phyloP scores from a whole-genome alignment of 2,329 filamentous ascomycete species.

The Cladosporium colombiae region DNA sequence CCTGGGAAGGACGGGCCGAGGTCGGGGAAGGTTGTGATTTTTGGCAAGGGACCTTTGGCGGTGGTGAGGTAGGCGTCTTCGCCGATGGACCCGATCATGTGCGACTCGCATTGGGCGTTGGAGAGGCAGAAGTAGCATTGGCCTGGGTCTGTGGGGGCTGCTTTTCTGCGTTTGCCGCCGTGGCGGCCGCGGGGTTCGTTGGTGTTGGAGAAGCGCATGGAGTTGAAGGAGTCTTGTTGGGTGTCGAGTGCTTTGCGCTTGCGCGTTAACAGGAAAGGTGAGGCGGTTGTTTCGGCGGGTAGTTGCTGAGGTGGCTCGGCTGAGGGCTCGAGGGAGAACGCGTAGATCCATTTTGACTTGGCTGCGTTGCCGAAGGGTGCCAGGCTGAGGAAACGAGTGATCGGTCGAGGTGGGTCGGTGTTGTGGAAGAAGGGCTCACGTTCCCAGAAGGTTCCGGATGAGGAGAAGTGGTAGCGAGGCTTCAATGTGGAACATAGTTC shows the following conservation, averaged over 20 bases:
- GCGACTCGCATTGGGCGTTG: constrained; percentile 77
- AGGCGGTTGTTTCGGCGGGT: constrained; percentile 71
- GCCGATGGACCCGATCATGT: constrained; percentile 88
- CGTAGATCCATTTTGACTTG: constrained; percentile 81
- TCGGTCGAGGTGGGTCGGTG: constrained; percentile 44
- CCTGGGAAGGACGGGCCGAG: constrained; percentile 67
- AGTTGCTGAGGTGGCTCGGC: constrained; percentile 61
- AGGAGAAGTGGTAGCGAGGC: constrained; percentile 87
- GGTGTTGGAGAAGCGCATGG: constrained; percentile 54
- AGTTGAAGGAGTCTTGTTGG: constrained; percentile 35
- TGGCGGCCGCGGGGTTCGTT: constrained; percentile 40
- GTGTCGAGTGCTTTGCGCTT: constrained; percentile 51
- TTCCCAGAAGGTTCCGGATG: constrained; percentile 77
- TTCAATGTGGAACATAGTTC: constrained; percentile 77
- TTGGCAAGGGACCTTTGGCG: constrained; percentile 85
- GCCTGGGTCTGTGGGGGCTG: constrained; percentile 56
- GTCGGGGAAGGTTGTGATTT: constrained; percentile 67
- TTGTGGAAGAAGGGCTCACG: constrained; percentile 86
- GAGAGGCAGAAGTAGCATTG: constrained; percentile 95
- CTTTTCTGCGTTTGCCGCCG: constrained; percentile 41
- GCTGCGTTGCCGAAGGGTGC: constrained; percentile 72
- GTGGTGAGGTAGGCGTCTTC: constrained; percentile 86
- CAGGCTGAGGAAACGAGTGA: constrained; percentile 90
- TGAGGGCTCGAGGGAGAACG: constrained; percentile 63
- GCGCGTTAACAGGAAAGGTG: constrained; percentile 63